Conservation (phyloP, 1,139 yeast genomes). For the Saccharomycopsis hybrid region DNA sequence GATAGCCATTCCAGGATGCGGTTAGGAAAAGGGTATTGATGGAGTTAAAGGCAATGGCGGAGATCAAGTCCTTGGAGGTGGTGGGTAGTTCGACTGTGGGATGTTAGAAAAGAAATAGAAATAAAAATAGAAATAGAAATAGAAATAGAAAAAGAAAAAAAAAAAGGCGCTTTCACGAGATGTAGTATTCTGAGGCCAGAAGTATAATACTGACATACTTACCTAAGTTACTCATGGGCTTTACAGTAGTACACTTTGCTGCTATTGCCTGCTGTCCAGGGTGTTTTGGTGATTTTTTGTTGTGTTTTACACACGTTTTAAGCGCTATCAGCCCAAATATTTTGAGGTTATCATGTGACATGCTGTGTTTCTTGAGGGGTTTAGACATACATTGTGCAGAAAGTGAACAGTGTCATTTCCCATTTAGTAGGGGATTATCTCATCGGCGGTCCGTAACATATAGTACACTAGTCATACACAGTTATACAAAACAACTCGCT, state of each 20-base stretch:
- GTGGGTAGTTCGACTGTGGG: slow-evolving; percentile 10
- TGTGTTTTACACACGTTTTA: no score
- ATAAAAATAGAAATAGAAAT: not conserved
- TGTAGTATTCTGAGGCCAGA: not conserved
- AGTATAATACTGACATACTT: not conserved
- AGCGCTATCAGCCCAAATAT: no score
- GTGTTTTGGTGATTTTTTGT: no score
- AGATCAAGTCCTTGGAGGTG: slow-evolving; percentile 13
- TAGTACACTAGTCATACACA: not conserved
- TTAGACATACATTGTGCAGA: no score
- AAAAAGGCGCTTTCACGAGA: not conserved
- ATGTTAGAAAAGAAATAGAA: not conserved
- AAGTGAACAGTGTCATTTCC: not conserved
- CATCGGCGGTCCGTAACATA: not conserved
- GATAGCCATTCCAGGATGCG: slow-evolving; percentile 18
- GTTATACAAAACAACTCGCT: not conserved
- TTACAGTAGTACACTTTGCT: not conserved
- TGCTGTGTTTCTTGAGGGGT: no score
- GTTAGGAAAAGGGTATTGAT: slow-evolving; percentile 1
- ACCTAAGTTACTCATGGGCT: slow-evolving; percentile 1
- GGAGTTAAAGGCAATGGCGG: slow-evolving; percentile 14
- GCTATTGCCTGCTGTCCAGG: no score
- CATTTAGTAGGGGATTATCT: not conserved
- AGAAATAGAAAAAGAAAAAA: slow-evolving; percentile 4
- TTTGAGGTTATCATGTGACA: no score